Evolutionary conservation across 108 stramenopile species (phyloP).

Genomic region (Mayamaea pseudoterrestris): DNA sequence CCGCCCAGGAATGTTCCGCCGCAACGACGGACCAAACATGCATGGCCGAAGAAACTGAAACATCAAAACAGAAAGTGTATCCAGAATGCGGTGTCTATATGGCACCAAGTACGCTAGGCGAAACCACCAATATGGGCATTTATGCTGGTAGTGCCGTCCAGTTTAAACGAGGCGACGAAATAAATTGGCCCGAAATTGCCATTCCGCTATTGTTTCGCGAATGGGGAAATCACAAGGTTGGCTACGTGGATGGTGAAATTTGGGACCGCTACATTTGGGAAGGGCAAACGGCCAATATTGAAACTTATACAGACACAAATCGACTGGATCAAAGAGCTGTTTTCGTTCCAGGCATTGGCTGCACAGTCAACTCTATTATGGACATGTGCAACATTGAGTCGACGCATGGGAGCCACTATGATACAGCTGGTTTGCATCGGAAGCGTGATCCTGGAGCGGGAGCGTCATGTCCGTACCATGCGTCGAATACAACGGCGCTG

Average conservation of each 20-base stretch:
- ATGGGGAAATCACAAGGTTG: constrained; percentile 18
- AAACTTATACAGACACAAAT: constrained; percentile 20
- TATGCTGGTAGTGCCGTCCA: constrained; percentile 25
- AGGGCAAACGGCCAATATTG: constrained; percentile 17
- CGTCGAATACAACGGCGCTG: constrained; percentile 16
- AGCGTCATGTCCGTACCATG: constrained; percentile 51
- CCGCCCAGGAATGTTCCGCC: too few relatives aligned
- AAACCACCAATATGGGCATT: constrained; percentile 30
- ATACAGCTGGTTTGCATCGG: constrained; percentile 34
- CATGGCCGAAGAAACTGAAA: too few relatives aligned
- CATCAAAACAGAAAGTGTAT: too few relatives aligned
- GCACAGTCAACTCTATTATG: constrained; percentile 32
- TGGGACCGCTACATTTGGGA: constrained; percentile 55
- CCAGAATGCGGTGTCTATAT: constrained; percentile 36
- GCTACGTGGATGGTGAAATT: constrained; percentile 22
- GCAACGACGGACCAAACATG: too few relatives aligned
- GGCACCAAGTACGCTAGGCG: constrained; percentile 34
- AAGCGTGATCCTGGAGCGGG: constrained; percentile 43
- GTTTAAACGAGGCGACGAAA: constrained; percentile 10
- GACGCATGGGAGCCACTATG: constrained; percentile 25
- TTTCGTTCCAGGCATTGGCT: constrained; percentile 48
- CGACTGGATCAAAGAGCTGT: constrained; percentile 7
- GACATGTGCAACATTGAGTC: constrained; percentile 33
- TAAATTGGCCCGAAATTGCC: constrained; percentile 25
- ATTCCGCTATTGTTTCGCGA: constrained; percentile 38